Evolutionary conservation across 345 rosid species (phyloP), one percentile per base, ranked within the genome.

Genomic region (Pseudoturritis turrita): DNA sequence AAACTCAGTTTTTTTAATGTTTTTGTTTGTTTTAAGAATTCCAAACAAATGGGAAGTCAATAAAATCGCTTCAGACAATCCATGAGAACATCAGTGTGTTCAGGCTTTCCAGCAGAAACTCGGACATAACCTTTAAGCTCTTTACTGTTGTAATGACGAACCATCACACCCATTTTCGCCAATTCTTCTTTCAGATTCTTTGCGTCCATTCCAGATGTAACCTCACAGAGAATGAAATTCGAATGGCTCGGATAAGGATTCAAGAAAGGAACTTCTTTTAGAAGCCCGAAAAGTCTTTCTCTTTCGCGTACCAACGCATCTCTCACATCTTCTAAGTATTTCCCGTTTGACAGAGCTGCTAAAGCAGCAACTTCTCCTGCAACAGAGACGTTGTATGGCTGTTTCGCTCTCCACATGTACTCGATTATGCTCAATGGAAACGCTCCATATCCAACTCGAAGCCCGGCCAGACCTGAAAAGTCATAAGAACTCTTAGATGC

Each of bases 391-490:
- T 91, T 95, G 52, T 91, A 95, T 17, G 97, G 99, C 25, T 91
- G 96, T 50, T 95, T 91, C 2, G 97, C 99, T 81, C 96, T 84
- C 96, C 97, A 91, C 39, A 89, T 66, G 81, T 83, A 95, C 81
- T 91, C 86, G 17, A 95, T 89, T 76, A 95, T 83, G 77, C 96
- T 88, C 67, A 80, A 65, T 26, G 97, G 94, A 75, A 95, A 95
- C 55, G 99, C 91, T 74, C 99, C 99, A 62, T 95, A 95, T 53
- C 99, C 99, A 71, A 91, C 93, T 6, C 97, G 81, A 0, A 95
- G 83, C 44, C 99, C 99, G 6, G 99, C 99, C 65, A 95, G 79
- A 63, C 91, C 98, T 94, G 83, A 80, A 4, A 60, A 8, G 29
- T 44, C 25, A 50, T 35, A 43, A 52, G 3, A 46, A 7, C 51